Evolutionary conservation across 2,329 filamentous ascomycete genomes (phyloP).

Genomic region (Talaromyces piceae): DNA sequence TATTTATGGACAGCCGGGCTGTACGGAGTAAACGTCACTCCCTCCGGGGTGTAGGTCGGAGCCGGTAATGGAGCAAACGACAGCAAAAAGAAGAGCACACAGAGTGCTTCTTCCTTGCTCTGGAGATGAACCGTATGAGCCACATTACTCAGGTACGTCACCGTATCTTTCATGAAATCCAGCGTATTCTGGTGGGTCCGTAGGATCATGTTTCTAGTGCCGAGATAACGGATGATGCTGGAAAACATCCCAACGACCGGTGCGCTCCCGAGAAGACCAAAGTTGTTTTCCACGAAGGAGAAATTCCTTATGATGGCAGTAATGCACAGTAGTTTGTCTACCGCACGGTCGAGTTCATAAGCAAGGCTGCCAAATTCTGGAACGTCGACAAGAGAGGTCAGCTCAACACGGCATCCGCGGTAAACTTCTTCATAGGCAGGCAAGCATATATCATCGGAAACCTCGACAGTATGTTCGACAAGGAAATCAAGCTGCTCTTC

Average conservation of each 20-base stretch:
- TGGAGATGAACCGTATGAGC: slow-evolving; percentile 73
- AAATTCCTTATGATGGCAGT: slow-evolving; percentile 89
- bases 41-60: slow-evolving; percentile 50
- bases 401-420: slow-evolving; percentile 68
- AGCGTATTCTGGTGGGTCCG: slow-evolving; percentile 76
- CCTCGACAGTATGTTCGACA: slow-evolving; percentile 75
- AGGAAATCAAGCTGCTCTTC: slow-evolving; percentile 80
- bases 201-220: slow-evolving; percentile 79
- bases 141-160: slow-evolving; percentile 84
- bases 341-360: slow-evolving; percentile 78
- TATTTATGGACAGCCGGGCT: slow-evolving; percentile 78
- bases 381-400: slow-evolving; percentile 62
- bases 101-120: slow-evolving; percentile 77
- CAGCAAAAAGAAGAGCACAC: slow-evolving; percentile 79
- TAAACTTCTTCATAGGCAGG: slow-evolving; percentile 81
- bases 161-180: slow-evolving; percentile 94
- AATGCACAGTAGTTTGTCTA: slow-evolving; percentile 80
- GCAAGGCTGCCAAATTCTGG: slow-evolving; percentile 66
- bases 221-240: slow-evolving; percentile 74
- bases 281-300: slow-evolving; percentile 77
- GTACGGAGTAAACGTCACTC: slow-evolving; percentile 71
- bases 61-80: slow-evolving; percentile 77
- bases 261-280: slow-evolving; percentile 64
- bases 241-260: slow-evolving; percentile 76
- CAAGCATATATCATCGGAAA: slow-evolving; percentile 78